Evolutionary conservation across 2,329 filamentous ascomycete species (phyloP), one percentile per base, ranked within the genome.

Genomic region (Phaeosphaeriaceae sp.): DNA sequence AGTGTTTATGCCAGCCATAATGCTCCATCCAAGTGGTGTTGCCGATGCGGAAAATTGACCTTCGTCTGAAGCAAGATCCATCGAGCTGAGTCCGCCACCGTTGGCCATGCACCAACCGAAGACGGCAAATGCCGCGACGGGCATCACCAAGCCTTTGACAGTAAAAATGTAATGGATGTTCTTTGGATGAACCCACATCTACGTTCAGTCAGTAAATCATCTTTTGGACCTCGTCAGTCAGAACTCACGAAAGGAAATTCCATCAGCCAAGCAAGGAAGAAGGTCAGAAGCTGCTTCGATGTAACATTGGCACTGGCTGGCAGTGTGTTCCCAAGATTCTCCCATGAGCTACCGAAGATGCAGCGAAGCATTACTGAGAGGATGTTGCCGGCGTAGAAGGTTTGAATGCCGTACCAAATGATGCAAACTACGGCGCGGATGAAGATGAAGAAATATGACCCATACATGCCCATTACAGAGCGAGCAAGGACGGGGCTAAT

Each of bases 1-100:
- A n/a, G 75, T 74, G 56, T 81, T 80, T 58, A 81, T 79, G 6
- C 77, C 78, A 31, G 69, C 70, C 65, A 81, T 76, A 62, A 79
- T 72, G 3, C 74, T 71, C 78, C 78, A 78, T n/a, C 75, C 75
- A 1, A 64, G 21, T 3, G 67, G 66, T 1, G 61, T 62, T 17
- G 62, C n/a, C n/a, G n/a, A n/a, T n/a, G n/a, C n/a, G n/a, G n/a
- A n/a, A n/a, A n/a, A n/a, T n/a, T 57, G 31, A 56, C 56, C 15
- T 55, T 45, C 31, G n/a, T 54, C 33, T 1, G 61, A 60, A 25
- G 58, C 58, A n/a, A 66, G 58, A 15, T 56, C 51, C 48, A 62
- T 66, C 3, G 61, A 52, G 19, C 27, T 58, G 1, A 73, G 63
- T 25, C 76, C 76, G 10, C 69, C 67, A 10, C 72, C 74, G 20